Evolutionary conservation across 345 rosid genomes (phyloP).

Genomic region (Pugionium cornutum): DNA sequence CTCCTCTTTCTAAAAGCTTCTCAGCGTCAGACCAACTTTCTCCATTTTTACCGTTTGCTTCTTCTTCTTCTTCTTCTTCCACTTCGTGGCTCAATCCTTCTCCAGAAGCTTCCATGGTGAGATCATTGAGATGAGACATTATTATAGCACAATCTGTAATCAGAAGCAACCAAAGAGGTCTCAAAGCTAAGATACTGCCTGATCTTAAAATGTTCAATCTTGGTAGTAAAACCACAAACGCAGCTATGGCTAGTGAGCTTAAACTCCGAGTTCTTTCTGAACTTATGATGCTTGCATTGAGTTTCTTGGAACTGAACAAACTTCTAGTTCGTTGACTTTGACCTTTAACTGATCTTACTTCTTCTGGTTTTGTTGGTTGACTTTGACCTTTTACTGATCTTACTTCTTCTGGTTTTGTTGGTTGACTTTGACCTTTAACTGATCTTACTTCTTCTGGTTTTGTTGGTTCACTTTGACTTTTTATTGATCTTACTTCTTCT

Average conservation of each 20-base stretch:
- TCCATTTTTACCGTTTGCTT: conserved; percentile 29
- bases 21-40: conserved; percentile 56
- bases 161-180: conserved; percentile 67
- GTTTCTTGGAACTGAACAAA: conserved; percentile 54
- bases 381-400: conserved; percentile 21
- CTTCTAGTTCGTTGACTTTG: conserved; percentile 28
- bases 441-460: neutral
- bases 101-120: conserved; percentile 42
- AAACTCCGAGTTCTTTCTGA: conserved; percentile 56
- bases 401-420: neutral
- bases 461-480: no score
- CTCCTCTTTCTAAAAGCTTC: conserved; percentile 71
- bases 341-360: conserved; percentile 9
- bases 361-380: conserved; percentile 30
- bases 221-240: conserved; percentile 53
- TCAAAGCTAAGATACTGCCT: conserved; percentile 45
- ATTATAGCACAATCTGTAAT: conserved; percentile 58
- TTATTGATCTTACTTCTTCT: conserved; percentile 15
- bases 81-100: conserved; percentile 38
- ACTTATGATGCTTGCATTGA: conserved; percentile 55
- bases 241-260: conserved; percentile 60
- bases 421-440: conserved; percentile 26
- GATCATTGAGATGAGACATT: conserved; percentile 28
- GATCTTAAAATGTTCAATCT: conserved; percentile 48
- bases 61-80: conserved; percentile 36